Evolutionary conservation across 768 basidiomycete genomes (phyloP), one percentile per base, ranked within the genome.

Genomic region (Lactarius vividus): DNA sequence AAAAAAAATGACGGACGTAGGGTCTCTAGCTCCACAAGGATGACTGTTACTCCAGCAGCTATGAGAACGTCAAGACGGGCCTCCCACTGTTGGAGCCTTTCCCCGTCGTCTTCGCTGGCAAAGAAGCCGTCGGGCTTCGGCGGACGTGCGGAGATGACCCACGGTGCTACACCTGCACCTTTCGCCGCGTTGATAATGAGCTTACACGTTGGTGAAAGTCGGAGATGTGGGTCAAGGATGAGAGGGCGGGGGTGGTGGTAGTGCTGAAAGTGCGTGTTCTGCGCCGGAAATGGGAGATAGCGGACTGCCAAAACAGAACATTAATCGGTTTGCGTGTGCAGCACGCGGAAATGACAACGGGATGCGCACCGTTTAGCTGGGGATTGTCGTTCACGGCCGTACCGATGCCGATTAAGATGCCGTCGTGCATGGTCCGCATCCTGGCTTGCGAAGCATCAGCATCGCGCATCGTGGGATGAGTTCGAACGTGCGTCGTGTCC

Each of bases 311-410:
- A 49, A 33, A 64, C 29, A 18, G 46, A 57, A 37, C 10, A 54
- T 68, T 46, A 57, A 53, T 55, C 44, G 52, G 52, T 15, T 39
- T 62, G 42, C 10, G 54, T 53, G 18, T 54, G 20, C 64, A 23
- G 33, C 58, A 64, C 18, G 20, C 52, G 62, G 23, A 53, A 46
- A 63, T 20, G 28, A 52, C 37, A 28, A 60, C 6, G 55, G 29
- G 40, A 16, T 33, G 62, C 86, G 70, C 71, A 92, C 96, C 86
- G 71, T 96, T 96, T n/a, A 99, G 81, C 72, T 97, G 91, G 4
- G 96, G 96, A 74, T 99, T 83, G 72, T 99, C 96, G 66, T 94
- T 92, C 54, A 94, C 77, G 26, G 92, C 87, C 0, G 96, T 98
- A 9, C 91, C 92, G 42, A 95, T 85, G 2, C 96, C 96, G 53